Evolutionary conservation across 2,329 filamentous ascomycete species (phyloP).

Genomic region (Colletotrichum cereale): DNA sequence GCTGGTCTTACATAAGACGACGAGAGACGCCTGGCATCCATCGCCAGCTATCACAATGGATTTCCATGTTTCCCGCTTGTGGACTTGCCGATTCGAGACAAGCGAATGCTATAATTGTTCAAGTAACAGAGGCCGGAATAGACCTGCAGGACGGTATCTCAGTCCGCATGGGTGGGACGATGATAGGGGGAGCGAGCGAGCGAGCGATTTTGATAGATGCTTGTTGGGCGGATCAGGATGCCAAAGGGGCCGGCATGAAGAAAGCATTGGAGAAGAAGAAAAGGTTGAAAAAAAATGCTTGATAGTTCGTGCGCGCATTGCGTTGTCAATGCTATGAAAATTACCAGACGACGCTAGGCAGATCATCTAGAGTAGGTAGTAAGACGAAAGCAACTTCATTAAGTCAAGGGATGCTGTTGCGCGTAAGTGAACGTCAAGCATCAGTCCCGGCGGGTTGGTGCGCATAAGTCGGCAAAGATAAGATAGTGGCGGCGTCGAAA

Average conservation of each 20-base stretch:
- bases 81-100: constrained; percentile 23
- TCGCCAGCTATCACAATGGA: not conserved
- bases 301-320: constrained; percentile 4
- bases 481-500: constrained; percentile 7
- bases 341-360: not conserved
- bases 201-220: not conserved
- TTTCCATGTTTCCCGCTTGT: constrained; percentile 1
- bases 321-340: not conserved
- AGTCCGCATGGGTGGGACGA: constrained; percentile 14
- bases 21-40: not conserved
- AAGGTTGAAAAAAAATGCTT: not conserved
- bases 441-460: constrained; percentile 1
- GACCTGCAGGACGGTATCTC: constrained; percentile 24
- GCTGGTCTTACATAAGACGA: constrained; percentile 16
- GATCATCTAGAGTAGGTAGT: not conserved
- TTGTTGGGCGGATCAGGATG: constrained; percentile 7
- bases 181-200: constrained; percentile 7
- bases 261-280: not conserved
- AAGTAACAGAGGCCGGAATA: constrained; percentile 13
- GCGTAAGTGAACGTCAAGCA: constrained; percentile 10
- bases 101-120: constrained; percentile 12
- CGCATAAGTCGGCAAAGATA: constrained; percentile 11
- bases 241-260: not conserved
- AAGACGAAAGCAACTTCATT: constrained; percentile 26
- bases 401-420: constrained; percentile 17